Evolutionary conservation across 2,329 filamentous ascomycete genomes (phyloP), one percentile per base, ranked within the genome.

Genomic region (Trematosphaeria pertusa): DNA sequence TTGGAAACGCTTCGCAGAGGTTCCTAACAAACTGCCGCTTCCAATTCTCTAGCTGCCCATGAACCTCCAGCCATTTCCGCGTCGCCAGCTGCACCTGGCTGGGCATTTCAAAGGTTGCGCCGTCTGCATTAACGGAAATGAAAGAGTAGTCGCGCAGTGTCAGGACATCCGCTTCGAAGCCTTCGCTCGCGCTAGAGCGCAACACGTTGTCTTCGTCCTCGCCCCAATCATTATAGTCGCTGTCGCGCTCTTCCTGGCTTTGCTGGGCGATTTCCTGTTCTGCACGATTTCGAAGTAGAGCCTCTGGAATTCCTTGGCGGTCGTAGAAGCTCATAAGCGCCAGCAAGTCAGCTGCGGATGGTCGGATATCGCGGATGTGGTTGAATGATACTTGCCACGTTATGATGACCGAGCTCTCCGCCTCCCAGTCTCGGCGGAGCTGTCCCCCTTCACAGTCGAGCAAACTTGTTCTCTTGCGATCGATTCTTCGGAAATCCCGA

Each of bases 311-410:
- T 12, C 64, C 71, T 50, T 77, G 67, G 12, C 63, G 58, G 37
- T 79, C 66, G 52, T 74, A 78, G 44, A 77, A 74, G 62, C 75
- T 76, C 71, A 80, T 79, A 0, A 79, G 62, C 2, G 74, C 75
- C 1, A 80, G 50, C 17, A 79, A 57, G 14, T 77, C 61, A 4
- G 75, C 66, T 7, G 76, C 76, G 6, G 63, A 48, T 5, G 19
- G 46, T 17, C 47, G 20, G 1, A 5, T 50, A 1, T 55, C 43
- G 9, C 57, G 65, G 37, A 79, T 74, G 14, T 73, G 57, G 37
- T 68, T 50, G 26, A 62, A 62, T 3, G 52, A 62, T 0, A 61
- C 59, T 33, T 71, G 65, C 70, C 68, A 76, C 2, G 71, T 75
- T 0, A 50, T 40, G 3, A 73, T 56, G 3, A 77, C 55, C 1